A percentile compares a stretch with the other conserved stretches of the same genome.
These are phyloP conservation scores for Ciborinia camelliae DNA, from an alignment of 2,329 filamentous ascomycete genomes.

Conservation along the genomic window DNA sequence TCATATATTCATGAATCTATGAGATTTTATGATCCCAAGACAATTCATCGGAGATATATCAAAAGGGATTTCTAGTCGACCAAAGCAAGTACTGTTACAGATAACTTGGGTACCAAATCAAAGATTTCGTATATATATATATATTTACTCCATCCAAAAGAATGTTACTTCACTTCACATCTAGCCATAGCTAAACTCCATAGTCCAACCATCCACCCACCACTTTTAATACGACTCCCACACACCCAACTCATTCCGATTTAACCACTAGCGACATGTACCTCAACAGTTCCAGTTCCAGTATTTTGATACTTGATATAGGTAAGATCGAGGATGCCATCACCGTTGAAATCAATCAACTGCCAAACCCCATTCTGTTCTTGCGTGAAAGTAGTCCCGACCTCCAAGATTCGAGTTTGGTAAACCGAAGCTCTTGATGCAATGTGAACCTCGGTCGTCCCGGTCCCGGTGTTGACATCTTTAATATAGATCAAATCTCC, in stretches of 20 bases:
- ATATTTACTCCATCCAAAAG: not conserved
- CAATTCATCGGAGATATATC: not conserved
- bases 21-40: not conserved
- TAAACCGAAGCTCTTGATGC: constrained; percentile 6
- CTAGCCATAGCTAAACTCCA: not conserved
- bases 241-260: not conserved
- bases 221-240: not conserved
- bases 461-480: constrained; percentile 7
- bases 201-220: not conserved
- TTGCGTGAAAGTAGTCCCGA: constrained; percentile 9
- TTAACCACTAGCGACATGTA: constrained; percentile 20
- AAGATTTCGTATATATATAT: not conserved
- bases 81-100: not conserved
- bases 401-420: constrained; percentile 7
- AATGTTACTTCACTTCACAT: not conserved
- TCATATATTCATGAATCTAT: too few species aligned
- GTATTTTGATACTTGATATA: constrained; percentile 20
- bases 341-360: constrained; percentile 16
- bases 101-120: not conserved
- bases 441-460: constrained; percentile 12
- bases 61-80: not conserved
- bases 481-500: constrained; percentile 18
- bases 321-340: constrained; percentile 17
- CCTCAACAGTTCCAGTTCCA: constrained; percentile 13
- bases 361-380: constrained; percentile 16